A percentile compares a stretch with the other conserved stretches of the same genome.
These are phyloP conservation scores for Rutstroemia sp. DNA, from an alignment of 2,329 filamentous ascomycete genomes.

Conservation along the genomic window DNA sequence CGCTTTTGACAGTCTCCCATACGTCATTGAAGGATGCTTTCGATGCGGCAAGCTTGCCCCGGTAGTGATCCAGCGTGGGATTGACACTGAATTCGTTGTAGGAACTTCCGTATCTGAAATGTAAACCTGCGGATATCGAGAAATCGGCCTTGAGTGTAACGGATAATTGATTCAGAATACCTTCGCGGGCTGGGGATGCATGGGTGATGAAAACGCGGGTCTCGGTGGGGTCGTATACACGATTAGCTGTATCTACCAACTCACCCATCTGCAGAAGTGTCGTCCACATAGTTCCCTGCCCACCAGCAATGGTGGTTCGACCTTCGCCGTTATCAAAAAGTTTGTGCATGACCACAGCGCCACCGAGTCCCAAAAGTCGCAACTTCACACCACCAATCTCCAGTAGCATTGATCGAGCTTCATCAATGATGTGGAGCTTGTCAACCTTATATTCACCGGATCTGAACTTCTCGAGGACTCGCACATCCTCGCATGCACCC, in stretches of 20 bases:
- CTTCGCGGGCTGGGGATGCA: slow-evolving; percentile 91
- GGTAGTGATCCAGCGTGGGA: slow-evolving; percentile 94
- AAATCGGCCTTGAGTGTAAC: slow-evolving; percentile 97
- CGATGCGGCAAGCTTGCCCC: slow-evolving; percentile 93
- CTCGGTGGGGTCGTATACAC: slow-evolving; percentile 96
- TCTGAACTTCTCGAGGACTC: slow-evolving; percentile 93
- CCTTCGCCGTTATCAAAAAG: slow-evolving; percentile 98
- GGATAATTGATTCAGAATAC: slow-evolving; percentile 93
- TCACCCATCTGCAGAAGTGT: slow-evolving; percentile 97
- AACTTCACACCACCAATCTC: slow-evolving; percentile 96
- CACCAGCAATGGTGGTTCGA: slow-evolving; percentile 93
- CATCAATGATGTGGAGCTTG: slow-evolving; percentile 97
- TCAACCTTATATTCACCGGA: slow-evolving; percentile 96
- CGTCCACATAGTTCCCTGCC: slow-evolving; percentile 99
- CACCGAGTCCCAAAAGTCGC: slow-evolving; percentile 84
- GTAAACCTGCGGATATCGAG: slow-evolving; percentile 91
- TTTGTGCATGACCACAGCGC: slow-evolving; percentile 99
- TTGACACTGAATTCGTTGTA: slow-evolving; percentile 99
- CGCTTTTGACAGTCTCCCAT: slow-evolving; percentile 95
- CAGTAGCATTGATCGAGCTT: slow-evolving; percentile 90
- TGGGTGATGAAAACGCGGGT: slow-evolving; percentile 96
- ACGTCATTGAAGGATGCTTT: slow-evolving; percentile 99
- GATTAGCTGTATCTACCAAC: slow-evolving; percentile 93
- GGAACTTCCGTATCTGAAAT: slow-evolving; percentile 97
- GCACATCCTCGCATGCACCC: slow-evolving; percentile 97